Percentiles rank a stretch among this genome's conserved stretches.
Evolutionary conservation across 208 protist species (phyloP).

Genomic region (Naegleria lovaniensis): DNA sequence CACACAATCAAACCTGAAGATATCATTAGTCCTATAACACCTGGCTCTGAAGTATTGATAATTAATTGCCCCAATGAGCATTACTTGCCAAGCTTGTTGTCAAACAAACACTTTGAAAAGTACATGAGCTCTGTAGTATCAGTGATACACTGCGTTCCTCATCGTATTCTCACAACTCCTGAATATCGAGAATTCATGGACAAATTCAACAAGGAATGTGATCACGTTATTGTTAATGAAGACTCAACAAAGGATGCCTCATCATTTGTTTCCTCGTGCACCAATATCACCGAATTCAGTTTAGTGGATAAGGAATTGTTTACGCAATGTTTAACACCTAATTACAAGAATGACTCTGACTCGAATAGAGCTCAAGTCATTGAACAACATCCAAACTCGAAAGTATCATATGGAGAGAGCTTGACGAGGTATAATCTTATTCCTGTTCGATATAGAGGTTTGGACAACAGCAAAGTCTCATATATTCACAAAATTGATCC

Average conservation of each 20-base stretch:
- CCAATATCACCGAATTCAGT: neutral
- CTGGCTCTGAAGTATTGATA: conserved; percentile 5
- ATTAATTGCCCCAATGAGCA: conserved; percentile 23
- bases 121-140: neutral
- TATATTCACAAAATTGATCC: neutral
- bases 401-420: neutral
- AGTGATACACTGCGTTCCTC: neutral
- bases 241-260: neutral
- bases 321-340: neutral
- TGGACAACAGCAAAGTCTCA: neutral
- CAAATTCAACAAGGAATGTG: neutral
- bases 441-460: neutral
- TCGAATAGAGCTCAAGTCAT: neutral
- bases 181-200: neutral
- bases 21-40: neutral
- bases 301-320: neutral
- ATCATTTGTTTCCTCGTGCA: neutral
- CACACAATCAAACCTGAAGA: neutral
- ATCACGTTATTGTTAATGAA: conserved; percentile 24
- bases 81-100: neutral
- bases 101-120: neutral
- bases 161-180: neutral
- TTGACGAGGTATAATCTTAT: neutral
- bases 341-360: neutral
- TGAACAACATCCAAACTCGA: neutral